Conservation (phyloP, 768 basidiomycete species). For the Calocybe cyanea region DNA sequence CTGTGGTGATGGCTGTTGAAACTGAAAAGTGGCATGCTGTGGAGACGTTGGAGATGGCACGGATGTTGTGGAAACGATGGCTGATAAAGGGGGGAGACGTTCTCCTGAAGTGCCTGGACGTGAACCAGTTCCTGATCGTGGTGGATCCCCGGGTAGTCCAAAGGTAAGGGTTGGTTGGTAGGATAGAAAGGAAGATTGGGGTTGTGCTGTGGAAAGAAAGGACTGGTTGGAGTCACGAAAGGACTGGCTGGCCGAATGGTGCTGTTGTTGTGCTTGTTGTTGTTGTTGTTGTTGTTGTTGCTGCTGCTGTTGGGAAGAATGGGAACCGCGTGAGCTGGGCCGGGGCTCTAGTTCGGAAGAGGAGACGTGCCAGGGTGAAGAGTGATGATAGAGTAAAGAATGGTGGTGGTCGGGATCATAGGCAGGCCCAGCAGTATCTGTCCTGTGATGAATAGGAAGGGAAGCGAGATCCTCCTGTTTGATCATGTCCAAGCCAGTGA, state of each 20-base stretch:
- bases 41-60: slow-evolving; percentile 41
- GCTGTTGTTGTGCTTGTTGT: no score
- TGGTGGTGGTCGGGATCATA: slow-evolving; percentile 51
- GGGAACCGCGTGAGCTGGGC: slow-evolving; percentile 3
- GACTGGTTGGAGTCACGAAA: no score
- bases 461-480: slow-evolving; percentile 37
- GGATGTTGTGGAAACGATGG: slow-evolving; percentile 66
- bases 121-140: slow-evolving; percentile 29
- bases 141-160: slow-evolving; percentile 22
- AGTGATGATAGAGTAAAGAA: slow-evolving; percentile 27
- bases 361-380: slow-evolving; percentile 35
- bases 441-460: slow-evolving; percentile 43
- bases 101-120: slow-evolving; percentile 53
- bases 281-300: no score
- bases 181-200: slow-evolving; percentile 62
- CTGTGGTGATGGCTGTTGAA: slow-evolving; percentile 7
- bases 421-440: slow-evolving; percentile 56
- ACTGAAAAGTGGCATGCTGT: slow-evolving; percentile 38
- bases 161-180: slow-evolving; percentile 31
- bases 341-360: slow-evolving; percentile 30
- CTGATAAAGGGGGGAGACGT: slow-evolving; percentile 53
- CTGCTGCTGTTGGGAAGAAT: neutral
- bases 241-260: slow-evolving; percentile 22
- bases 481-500: slow-evolving; percentile 23
- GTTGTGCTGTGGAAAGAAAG: slow-evolving; percentile 75